phyloP scores from a whole-genome alignment of 176 grass and related monocot genomes.

The Typha latifolia region DNA sequence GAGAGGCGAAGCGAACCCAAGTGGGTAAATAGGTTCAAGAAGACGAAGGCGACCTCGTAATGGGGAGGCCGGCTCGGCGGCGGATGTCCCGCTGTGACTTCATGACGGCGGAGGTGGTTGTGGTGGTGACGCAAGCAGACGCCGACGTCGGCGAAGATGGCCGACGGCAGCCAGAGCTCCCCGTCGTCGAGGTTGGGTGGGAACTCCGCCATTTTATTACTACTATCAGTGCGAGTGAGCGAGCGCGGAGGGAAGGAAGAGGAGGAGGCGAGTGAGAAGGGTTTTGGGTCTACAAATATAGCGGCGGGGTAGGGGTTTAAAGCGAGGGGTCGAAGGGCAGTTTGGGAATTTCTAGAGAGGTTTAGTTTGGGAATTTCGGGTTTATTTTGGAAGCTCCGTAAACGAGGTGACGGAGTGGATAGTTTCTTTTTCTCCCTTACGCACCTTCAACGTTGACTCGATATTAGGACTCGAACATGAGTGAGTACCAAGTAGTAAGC shows the following conservation, averaged over 20 bases:
- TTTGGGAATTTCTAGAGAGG: too few relatives aligned
- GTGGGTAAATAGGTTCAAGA: neutral
- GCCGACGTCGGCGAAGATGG: conserved; percentile 6
- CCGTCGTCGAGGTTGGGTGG: conserved; percentile 6
- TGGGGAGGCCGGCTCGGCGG: neutral
- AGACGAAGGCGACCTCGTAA: neutral
- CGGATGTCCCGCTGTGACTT: neutral
- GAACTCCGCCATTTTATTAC: conserved; percentile 3
- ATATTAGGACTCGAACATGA: neutral
- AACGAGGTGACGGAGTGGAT: neutral
- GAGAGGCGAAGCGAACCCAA: neutral
- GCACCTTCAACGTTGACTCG: neutral
- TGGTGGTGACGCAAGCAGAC: neutral
- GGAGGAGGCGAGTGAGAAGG: neutral
- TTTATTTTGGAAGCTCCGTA: neutral
- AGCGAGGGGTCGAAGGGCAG: too few relatives aligned
- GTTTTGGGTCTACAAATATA: neutral
- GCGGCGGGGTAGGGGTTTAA: neutral
- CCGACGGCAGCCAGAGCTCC: conserved; percentile 3
- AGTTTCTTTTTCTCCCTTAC: neutral
- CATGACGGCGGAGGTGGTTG: neutral
- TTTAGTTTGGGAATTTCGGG: neutral
- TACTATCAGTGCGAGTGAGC: neutral
- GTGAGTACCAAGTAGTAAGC: neutral
- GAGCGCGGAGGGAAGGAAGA: too few relatives aligned